Base-by-base conservation (phyloP, 2,329 filamentous ascomycete genomes). In the Penicillium aurantiogriseum region DNA sequence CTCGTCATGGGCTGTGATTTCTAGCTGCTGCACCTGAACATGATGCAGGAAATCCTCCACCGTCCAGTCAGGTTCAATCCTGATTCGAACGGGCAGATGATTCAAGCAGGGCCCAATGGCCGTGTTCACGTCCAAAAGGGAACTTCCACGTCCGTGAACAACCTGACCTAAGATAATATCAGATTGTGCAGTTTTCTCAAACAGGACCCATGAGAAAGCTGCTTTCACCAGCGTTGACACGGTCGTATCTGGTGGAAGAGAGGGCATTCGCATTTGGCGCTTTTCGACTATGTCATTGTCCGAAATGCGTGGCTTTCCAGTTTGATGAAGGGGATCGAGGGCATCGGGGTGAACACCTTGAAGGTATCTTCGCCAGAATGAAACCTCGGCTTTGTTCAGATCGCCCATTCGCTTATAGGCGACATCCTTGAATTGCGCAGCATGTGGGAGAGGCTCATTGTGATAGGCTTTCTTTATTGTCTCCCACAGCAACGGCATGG, bases 111-210 rank as follows among this genome's bases (percentile, higher is more conserved):
- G 58, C 4, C 60, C 58, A 23, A 60, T 23, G 4, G 46, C 49
- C 1, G 19, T 55, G 17, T 60, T 50, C 9, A 51, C 42, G n/a
- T 35, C 35, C 5, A 50, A 46, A 8, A 60, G 25, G 17, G 58
- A 33, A 25, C 23, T 33, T 4, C 52, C 54, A 23, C 60, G 58
- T 19, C 60, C 60, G n/a, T 60, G 58, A 23, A 60, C 45, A 5
- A 60, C 31, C 47, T 61, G 56, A 10, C 56, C 56, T 2, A 63
- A 44, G 15, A 59, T 42, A 6, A 61, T 38, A 29, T 61, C 59
- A 0, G 45, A 47, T 5, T 13, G 31, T 2, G 11, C 8, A 13
- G 40, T 25, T 25, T 55, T 40, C 17, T 39, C 33, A 19, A 43
- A 53, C 13, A 62, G 47, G 3, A 58, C 21, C 54, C 55, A 62